A percentile compares a stretch with the other conserved stretches of the same genome.
Conservation (phyloP, 768 basidiomycete genomes). For the Coprinellus micaceus region DNA sequence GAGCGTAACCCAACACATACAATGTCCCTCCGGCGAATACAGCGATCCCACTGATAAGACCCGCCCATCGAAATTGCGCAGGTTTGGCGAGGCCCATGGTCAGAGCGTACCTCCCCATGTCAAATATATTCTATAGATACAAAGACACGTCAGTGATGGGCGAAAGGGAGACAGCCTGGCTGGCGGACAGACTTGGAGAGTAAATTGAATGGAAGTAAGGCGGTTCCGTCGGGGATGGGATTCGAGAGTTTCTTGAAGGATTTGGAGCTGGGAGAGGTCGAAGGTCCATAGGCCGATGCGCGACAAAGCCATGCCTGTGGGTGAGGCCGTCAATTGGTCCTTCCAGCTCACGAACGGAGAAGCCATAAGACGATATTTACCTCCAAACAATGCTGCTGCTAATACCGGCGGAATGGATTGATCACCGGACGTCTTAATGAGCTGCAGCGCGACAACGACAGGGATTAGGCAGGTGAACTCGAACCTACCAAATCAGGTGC, state of each 20-base stretch:
- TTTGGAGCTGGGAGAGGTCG: slow-evolving; percentile 48
- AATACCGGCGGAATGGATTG: slow-evolving; percentile 22
- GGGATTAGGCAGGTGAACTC: slow-evolving; percentile 44
- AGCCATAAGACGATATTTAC: slow-evolving; percentile 9
- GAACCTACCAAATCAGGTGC: slow-evolving; percentile 33
- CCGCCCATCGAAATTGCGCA: slow-evolving; percentile 8
- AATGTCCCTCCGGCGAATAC: slow-evolving; percentile 3
- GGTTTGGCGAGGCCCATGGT: slow-evolving; percentile 9
- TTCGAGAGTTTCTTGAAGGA: slow-evolving; percentile 42
- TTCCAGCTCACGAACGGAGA: neutral
- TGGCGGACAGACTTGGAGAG: slow-evolving; percentile 22
- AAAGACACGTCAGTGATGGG: too few species aligned
- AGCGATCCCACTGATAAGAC: slow-evolving; percentile 4
- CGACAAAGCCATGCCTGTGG: slow-evolving; percentile 35
- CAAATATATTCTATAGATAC: slow-evolving; percentile 9
- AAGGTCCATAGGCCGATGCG: slow-evolving; percentile 51
- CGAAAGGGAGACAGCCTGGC: neutral
- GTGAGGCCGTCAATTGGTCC: neutral
- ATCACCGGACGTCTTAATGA: slow-evolving; percentile 13
- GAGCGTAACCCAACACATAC: slow-evolving; percentile 3
- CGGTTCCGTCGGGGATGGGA: slow-evolving; percentile 43
- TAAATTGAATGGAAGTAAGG: slow-evolving; percentile 36
- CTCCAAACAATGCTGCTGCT: slow-evolving; percentile 42
- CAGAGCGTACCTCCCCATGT: slow-evolving; percentile 6
- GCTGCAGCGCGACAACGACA: slow-evolving; percentile 38